phyloP scores from a whole-genome alignment of 345 rosid genomes.

The Heritiera fomes region DNA sequence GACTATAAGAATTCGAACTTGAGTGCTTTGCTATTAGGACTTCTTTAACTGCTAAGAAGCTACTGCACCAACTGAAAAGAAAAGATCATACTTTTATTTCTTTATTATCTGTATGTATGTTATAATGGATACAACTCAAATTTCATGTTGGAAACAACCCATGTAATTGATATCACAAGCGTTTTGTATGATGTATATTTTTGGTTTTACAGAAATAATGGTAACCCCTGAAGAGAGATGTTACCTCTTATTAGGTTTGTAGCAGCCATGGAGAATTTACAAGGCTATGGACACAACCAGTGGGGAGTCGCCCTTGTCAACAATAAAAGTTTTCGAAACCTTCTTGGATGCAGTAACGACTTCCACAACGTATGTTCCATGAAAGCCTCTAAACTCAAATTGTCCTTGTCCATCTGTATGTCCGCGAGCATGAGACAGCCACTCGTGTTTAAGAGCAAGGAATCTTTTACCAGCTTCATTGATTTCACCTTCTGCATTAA shows the following conservation, averaged over 20 bases:
- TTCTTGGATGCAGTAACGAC: constrained; percentile 40
- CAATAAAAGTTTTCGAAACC: constrained; percentile 48
- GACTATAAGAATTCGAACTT: too few species aligned
- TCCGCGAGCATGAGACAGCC: constrained; percentile 62
- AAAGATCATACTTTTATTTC: neutral
- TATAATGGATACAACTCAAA: neutral
- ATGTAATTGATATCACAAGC: neutral
- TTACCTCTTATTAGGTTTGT: neutral
- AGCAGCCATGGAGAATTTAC: constrained; percentile 19
- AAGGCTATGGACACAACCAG: constrained; percentile 49
- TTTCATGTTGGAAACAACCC: neutral
- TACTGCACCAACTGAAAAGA: neutral
- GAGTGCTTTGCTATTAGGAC: too few species aligned
- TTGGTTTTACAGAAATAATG: neutral
- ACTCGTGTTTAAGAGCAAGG: constrained; percentile 69
- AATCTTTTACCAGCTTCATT: constrained; percentile 79
- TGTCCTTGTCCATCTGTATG: constrained; percentile 53
- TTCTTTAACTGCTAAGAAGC: neutral
- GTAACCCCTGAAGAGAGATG: neutral
- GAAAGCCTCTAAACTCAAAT: constrained; percentile 74
- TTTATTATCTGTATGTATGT: neutral
- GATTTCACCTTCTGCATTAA: constrained; percentile 85
- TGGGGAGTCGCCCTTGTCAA: constrained; percentile 64
- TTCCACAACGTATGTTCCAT: constrained; percentile 64
- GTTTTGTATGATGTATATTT: neutral